These are phyloP conservation scores for Pisolithus microcarpus DNA, from an alignment of 768 basidiomycete genomes.

Conservation along the genomic window DNA sequence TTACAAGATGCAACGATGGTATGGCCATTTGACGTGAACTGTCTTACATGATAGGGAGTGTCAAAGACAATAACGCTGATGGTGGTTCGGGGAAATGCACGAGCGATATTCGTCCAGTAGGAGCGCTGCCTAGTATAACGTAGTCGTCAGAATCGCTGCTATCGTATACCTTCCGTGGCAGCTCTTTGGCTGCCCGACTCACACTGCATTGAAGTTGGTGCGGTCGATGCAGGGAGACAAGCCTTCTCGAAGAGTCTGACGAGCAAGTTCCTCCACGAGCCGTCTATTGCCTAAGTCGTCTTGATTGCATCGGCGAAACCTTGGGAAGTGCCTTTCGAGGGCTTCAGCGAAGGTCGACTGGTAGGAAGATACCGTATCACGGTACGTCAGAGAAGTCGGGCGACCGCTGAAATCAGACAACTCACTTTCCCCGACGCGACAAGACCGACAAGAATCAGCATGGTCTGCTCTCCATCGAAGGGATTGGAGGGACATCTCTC, in stretches of 20 bases:
- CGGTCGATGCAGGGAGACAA: constrained; percentile 73
- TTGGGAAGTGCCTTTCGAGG: constrained; percentile 53
- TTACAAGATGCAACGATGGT: constrained; percentile 11
- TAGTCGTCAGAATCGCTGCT: neutral
- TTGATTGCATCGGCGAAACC: constrained; percentile 68
- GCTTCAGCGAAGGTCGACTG: constrained; percentile 67
- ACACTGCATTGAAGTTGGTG: constrained; percentile 67
- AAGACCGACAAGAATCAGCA: constrained; percentile 68
- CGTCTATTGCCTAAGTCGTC: constrained; percentile 69
- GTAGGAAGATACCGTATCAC: constrained; percentile 11
- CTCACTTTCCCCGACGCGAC: constrained; percentile 68
- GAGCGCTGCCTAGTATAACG: constrained; percentile 49
- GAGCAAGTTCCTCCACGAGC: constrained; percentile 55
- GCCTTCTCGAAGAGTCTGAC: constrained; percentile 46
- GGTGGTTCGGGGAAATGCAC: constrained; percentile 51
- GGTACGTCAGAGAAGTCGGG: constrained; percentile 6
- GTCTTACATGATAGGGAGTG: constrained; percentile 63
- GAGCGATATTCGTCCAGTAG: constrained; percentile 70
- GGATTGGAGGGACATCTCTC: constrained; percentile 9
- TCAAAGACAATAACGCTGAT: constrained; percentile 76
- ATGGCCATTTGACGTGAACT: constrained; percentile 1
- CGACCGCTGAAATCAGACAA: constrained; percentile 8
- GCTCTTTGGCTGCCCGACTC: constrained; percentile 20
- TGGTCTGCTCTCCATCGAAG: constrained; percentile 34
- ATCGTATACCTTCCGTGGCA: neutral